Conservation (phyloP, 2,329 filamentous ascomycete genomes). For the Aspergillaceae sp. region DNA sequence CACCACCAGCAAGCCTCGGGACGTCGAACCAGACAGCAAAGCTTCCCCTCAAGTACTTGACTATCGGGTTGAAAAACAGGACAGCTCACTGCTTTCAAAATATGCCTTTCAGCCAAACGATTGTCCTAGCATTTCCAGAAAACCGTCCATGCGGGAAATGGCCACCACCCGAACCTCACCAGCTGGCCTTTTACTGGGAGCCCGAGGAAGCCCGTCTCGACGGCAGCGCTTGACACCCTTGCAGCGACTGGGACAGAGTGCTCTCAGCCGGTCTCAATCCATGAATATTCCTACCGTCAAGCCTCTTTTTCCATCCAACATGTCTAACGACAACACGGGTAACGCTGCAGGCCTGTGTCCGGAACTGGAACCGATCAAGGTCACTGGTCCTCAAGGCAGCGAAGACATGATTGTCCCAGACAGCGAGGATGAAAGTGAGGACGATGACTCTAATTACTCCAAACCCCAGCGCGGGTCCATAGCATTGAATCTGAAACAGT, state of each 20-base stretch:
- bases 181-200: not conserved
- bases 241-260: slow-evolving; percentile 33
- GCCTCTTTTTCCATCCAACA: not conserved
- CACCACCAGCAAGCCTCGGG: slow-evolving; percentile 6
- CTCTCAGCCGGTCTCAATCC: slow-evolving; percentile 31
- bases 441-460: slow-evolving; percentile 10
- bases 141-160: slow-evolving; percentile 1
- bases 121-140: not conserved
- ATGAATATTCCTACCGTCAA: slow-evolving; percentile 20
- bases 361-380: no score
- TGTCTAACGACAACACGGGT: not conserved
- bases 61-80: slow-evolving; percentile 29
- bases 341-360: not conserved
- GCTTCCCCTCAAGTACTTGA: slow-evolving; percentile 29
- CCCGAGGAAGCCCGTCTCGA: slow-evolving; percentile 3
- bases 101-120: slow-evolving; percentile 23
- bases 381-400: slow-evolving; percentile 33
- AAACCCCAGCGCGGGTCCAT: slow-evolving; percentile 6
- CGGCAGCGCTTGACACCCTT: slow-evolving; percentile 29
- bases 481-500: slow-evolving; percentile 28
- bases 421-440: slow-evolving; percentile 38
- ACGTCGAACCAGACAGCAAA: slow-evolving; percentile 10
- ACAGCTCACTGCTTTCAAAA: slow-evolving; percentile 26
- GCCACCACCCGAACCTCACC: not conserved
- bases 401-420: slow-evolving; percentile 46